Evolutionary conservation across 1,284 basidiomycete species (phyloP).

Genomic region (Puccinia hordei): DNA sequence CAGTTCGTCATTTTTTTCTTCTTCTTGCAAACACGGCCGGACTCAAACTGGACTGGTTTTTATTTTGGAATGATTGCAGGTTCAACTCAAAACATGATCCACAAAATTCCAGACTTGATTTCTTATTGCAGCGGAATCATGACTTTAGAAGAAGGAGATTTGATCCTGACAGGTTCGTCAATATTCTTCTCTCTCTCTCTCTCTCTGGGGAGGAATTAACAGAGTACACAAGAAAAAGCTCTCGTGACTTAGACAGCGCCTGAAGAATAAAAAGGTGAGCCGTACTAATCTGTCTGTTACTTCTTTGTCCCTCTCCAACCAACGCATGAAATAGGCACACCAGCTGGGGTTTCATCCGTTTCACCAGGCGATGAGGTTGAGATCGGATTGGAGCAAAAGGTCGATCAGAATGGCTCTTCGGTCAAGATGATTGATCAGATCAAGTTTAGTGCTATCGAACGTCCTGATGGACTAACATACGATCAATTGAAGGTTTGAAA

Average conservation of each 20-base stretch:
- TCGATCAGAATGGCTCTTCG: not conserved
- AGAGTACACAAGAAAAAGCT: too few relatives aligned
- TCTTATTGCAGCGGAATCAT: slow-evolving; percentile 40
- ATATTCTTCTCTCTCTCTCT: too few relatives aligned
- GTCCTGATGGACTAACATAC: slow-evolving; percentile 29
- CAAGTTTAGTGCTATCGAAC: slow-evolving; percentile 24
- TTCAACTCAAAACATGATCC: slow-evolving; percentile 44
- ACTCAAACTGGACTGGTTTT: not conserved
- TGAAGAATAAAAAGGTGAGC: too few relatives aligned
- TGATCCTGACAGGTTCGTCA: slow-evolving; percentile 39
- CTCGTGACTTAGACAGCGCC: too few relatives aligned
- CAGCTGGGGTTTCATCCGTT: slow-evolving; percentile 32
- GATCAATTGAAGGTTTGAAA: slow-evolving; percentile 24
- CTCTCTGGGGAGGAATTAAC: too few relatives aligned
- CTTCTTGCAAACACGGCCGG: not conserved
- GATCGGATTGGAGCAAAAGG: slow-evolving; percentile 26
- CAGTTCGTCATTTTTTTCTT: slow-evolving; percentile 9
- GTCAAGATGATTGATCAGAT: not conserved
- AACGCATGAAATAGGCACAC: slow-evolving; percentile 38
- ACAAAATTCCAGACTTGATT: slow-evolving; percentile 47
- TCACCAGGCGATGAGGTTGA: slow-evolving; percentile 39
- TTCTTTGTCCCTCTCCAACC: slow-evolving; percentile 13
- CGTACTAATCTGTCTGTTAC: not conserved
- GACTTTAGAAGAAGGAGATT: slow-evolving; percentile 46
- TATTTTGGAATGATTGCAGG: not conserved